phyloP scores from a whole-genome alignment of 2,329 filamentous ascomycete genomes.

The Coleophoma eucalyptorum region DNA sequence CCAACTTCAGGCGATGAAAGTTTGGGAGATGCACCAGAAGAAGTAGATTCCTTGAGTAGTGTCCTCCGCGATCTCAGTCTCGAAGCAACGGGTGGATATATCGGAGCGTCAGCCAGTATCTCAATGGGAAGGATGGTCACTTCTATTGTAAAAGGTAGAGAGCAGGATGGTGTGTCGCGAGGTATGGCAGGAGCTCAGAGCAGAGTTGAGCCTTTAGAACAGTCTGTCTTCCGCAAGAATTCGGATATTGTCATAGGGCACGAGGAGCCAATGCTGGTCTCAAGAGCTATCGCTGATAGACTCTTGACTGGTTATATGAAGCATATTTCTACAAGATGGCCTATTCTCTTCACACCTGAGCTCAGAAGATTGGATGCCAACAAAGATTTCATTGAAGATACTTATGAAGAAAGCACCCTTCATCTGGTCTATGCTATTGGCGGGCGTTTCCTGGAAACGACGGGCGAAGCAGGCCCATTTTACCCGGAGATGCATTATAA shows the following conservation, averaged over 20 bases:
- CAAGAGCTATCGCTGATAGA: slow-evolving; percentile 1
- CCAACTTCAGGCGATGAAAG: neutral
- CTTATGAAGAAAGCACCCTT: slow-evolving; percentile 2
- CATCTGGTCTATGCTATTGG: slow-evolving; percentile 4
- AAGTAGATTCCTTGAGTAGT: slow-evolving; percentile 4
- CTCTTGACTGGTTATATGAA: slow-evolving; percentile 7
- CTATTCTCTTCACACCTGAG: slow-evolving; percentile 1
- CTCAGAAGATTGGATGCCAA: slow-evolving; percentile 1
- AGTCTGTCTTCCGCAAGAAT: neutral
- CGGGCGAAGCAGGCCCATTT: slow-evolving; percentile 1
- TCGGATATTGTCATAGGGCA: neutral
- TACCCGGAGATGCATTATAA: slow-evolving; percentile 1
- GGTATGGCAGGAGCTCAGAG: neutral
- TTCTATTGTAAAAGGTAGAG: slow-evolving; percentile 4
- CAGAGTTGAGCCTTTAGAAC: neutral
- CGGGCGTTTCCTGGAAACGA: slow-evolving; percentile 5
- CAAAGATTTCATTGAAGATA: slow-evolving; percentile 1
- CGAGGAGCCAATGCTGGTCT: neutral
- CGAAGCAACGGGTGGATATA: slow-evolving; percentile 7
- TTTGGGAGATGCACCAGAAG: neutral
- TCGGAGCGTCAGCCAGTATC: slow-evolving; percentile 4
- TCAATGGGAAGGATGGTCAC: slow-evolving; percentile 3
- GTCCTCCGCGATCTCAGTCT: slow-evolving; percentile 5
- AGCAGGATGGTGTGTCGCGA: neutral
- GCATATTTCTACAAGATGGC: slow-evolving; percentile 5